Percentiles rank a stretch among this genome's conserved stretches.
phyloP scores from a whole-genome alignment of 108 stramenopile genomes.

The Pelagomonas calceolata region DNA sequence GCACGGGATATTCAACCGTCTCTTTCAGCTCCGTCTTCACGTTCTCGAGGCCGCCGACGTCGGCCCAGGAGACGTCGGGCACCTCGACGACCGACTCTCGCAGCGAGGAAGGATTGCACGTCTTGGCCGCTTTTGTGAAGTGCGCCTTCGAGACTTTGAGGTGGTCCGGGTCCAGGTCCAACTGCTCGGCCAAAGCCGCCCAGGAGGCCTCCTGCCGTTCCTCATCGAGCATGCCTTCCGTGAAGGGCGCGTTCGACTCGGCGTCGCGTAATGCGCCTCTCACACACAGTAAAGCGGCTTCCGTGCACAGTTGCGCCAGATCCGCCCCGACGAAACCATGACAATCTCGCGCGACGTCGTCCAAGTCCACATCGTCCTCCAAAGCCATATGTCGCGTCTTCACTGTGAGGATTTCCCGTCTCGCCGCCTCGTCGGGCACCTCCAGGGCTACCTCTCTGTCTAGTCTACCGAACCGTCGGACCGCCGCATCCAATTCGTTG shows the following conservation, averaged over 20 bases:
- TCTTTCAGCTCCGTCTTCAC: slow-evolving; percentile 97
- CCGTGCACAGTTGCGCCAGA: slow-evolving; percentile 84
- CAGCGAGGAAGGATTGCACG: slow-evolving; percentile 75
- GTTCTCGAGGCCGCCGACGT: slow-evolving; percentile 96
- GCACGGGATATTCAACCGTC: slow-evolving; percentile 94
- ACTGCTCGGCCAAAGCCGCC: background rate
- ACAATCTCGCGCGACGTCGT: slow-evolving; percentile 80
- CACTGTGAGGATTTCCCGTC: slow-evolving; percentile 87
- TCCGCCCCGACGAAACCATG: slow-evolving; percentile 98
- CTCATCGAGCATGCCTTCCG: slow-evolving; percentile 22
- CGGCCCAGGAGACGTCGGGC: slow-evolving; percentile 92
- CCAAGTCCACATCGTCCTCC: slow-evolving; percentile 63
- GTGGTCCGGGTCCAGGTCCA: slow-evolving; percentile 38
- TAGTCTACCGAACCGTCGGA: slow-evolving; percentile 91
- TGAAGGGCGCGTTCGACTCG: background rate
- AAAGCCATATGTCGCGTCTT: slow-evolving; percentile 89
- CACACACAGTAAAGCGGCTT: slow-evolving; percentile 89
- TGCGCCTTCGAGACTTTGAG: slow-evolving; percentile 76
- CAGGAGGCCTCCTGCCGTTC: slow-evolving; percentile 29
- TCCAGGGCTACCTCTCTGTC: slow-evolving; percentile 94
- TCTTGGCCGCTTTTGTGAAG: slow-evolving; percentile 74
- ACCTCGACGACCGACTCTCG: slow-evolving; percentile 87
- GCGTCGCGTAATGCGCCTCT: slow-evolving; percentile 16
- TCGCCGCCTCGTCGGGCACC: slow-evolving; percentile 96
- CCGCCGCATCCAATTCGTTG: slow-evolving; percentile 85